Conservation (phyloP, 257 asterid genomes). For the Solanum virginianum region DNA sequence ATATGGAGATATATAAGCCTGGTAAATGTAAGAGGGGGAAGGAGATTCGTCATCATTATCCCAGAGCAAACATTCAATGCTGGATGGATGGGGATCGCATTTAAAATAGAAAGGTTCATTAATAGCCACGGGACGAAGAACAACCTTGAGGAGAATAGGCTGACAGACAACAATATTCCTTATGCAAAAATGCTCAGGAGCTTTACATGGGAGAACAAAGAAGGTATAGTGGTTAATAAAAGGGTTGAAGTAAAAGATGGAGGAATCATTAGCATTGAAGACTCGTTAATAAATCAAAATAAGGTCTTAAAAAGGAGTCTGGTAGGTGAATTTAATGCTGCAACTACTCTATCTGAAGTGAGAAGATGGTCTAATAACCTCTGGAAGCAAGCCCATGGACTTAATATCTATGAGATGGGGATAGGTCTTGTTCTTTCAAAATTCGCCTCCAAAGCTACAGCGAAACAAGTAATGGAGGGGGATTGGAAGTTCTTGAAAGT, state of each 20-base stretch:
- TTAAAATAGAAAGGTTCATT: neutral
- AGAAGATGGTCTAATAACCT: neutral
- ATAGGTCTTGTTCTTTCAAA: neutral
- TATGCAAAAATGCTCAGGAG: neutral
- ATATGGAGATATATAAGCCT: neutral
- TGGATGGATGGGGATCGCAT: neutral
- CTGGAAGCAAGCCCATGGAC: neutral
- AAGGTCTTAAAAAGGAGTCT: neutral
- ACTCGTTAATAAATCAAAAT: neutral
- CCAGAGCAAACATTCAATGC: neutral
- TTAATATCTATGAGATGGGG: neutral
- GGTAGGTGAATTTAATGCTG: neutral
- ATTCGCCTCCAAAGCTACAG: neutral
- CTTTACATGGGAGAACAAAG: neutral
- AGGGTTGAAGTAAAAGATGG: neutral
- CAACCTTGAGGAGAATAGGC: neutral
- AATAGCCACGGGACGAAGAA: neutral
- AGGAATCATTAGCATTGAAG: neutral
- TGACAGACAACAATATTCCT: neutral
- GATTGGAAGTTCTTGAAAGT: neutral
- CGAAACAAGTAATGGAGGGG: neutral
- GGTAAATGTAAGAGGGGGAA: neutral
- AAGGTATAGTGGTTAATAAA: too few species aligned
- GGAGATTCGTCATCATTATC: neutral
- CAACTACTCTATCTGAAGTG: neutral